These are phyloP conservation scores for Chaetothyriales sp. DNA, from an alignment of 2,329 filamentous ascomycete species.

Conservation along the genomic window DNA sequence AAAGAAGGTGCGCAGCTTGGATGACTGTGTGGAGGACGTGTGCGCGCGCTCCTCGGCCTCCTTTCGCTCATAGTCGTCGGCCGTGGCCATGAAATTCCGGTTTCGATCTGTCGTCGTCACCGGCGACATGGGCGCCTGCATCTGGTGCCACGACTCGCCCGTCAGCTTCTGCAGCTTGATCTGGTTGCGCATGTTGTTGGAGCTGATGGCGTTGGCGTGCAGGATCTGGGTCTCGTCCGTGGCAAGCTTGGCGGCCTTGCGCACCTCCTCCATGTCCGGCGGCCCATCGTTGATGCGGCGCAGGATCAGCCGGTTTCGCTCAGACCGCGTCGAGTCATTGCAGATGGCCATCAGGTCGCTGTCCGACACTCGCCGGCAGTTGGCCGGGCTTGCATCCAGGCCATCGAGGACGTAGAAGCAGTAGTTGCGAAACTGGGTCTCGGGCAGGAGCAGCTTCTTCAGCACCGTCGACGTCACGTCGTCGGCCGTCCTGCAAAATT, in stretches of 20 bases:
- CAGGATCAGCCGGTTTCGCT: slow-evolving; percentile 80
- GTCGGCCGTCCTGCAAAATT: slow-evolving; percentile 79
- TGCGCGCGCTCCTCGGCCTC: slow-evolving; percentile 20
- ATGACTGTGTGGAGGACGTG: slow-evolving; percentile 19
- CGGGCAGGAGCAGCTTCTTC: slow-evolving; percentile 73
- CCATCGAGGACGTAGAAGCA: slow-evolving; percentile 92
- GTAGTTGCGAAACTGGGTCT: slow-evolving; percentile 86
- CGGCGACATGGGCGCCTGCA: slow-evolving; percentile 78
- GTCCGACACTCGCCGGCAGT: slow-evolving; percentile 72
- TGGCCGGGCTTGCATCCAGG: slow-evolving; percentile 64
- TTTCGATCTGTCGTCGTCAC: slow-evolving; percentile 30
- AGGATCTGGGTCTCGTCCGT: slow-evolving; percentile 70
- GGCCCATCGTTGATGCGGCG: slow-evolving; percentile 85
- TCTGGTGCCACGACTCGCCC: slow-evolving; percentile 72
- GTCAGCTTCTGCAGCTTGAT: slow-evolving; percentile 79
- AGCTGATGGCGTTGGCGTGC: slow-evolving; percentile 47
- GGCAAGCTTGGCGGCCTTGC: slow-evolving; percentile 77
- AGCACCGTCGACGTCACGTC: slow-evolving; percentile 84
- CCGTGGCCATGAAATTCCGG: slow-evolving; percentile 24
- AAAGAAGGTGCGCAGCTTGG: slow-evolving; percentile 53
- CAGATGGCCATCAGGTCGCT: slow-evolving; percentile 83
- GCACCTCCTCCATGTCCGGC: slow-evolving; percentile 73
- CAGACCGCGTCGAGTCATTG: slow-evolving; percentile 68
- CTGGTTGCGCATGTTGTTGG: slow-evolving; percentile 62
- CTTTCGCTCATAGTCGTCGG: slow-evolving; percentile 35